Evolutionary conservation across 2,329 filamentous ascomycete genomes (phyloP), one percentile per base, ranked within the genome.

Genomic region (Talaromyces marneffei): DNA sequence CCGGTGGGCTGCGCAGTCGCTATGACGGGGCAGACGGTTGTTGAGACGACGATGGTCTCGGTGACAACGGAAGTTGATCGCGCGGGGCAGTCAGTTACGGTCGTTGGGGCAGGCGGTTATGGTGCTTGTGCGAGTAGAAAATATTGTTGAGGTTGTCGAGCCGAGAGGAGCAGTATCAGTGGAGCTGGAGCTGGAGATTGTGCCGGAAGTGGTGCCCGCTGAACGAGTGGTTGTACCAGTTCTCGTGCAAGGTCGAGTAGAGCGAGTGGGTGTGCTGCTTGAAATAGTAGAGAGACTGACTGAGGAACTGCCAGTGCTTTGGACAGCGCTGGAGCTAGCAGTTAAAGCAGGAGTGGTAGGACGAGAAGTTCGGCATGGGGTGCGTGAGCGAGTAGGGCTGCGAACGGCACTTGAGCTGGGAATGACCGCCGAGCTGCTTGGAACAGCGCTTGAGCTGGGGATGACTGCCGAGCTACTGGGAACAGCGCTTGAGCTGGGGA

Each of bases 61-160:
- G 55, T 57, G 1, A 46, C 29, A n/a, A 57, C 55, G n/a, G 25
- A 57, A 12, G 55, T 57, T 33, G 55, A 42, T 18, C 14, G 18
- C 2, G 58, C 58, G 8, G 58, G 58, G n/a, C 58, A 60, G 48
- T 60, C 39, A 3, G 48, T 54, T 4, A 60, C 48, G 7, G 58
- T 60, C 16, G 48, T 39, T 27, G 58, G n/a, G 58, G 18, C 58
- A 60, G 33, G 58, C 58, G 8, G 48, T 60, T 35, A 60, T 60
- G 25, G 58, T 60, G 37, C 42, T 50, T 23, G 58, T 60, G 29
- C 58, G 46, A 14, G 58, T 60, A 33, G 48, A 37, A 8, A 60
- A 54, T 25, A 60, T 40, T 7, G 58, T 60, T 42, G 58, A 60
- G 2, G 58, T 60, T 4, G 44, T 60, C 8, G 50, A 60, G 25